These are phyloP conservation scores for Penicillium fimorum DNA, from an alignment of 495 filamentous ascomycete species.

Conservation along the genomic window DNA sequence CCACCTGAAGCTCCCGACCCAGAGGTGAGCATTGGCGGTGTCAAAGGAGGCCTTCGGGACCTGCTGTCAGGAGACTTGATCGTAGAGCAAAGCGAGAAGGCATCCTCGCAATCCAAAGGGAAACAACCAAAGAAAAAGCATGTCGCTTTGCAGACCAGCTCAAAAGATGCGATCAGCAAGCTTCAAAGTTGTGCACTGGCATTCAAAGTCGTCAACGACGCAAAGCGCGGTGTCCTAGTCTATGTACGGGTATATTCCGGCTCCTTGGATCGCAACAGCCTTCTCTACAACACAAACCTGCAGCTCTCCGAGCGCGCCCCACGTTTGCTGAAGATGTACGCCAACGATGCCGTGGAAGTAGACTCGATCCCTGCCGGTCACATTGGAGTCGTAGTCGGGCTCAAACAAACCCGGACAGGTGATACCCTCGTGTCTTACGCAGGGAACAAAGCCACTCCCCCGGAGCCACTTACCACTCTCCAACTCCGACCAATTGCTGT, in stretches of 20 bases:
- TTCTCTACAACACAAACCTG: constrained; percentile 86
- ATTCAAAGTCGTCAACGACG: constrained; percentile 95
- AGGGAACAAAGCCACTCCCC: constrained; percentile 58
- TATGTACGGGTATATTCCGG: constrained; percentile 94
- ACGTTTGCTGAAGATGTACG: constrained; percentile 87
- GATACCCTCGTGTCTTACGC: constrained; percentile 83
- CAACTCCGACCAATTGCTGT: constrained; percentile 87
- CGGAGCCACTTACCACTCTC: constrained; percentile 67
- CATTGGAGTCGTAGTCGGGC: constrained; percentile 91
- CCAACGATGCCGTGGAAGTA: constrained; percentile 81
- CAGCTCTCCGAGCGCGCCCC: constrained; percentile 77
- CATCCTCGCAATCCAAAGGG: constrained; percentile 34
- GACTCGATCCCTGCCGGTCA: constrained; percentile 77
- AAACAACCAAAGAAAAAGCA: constrained; percentile 43
- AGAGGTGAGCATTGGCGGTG: constrained; percentile 65
- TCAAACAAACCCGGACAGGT: constrained; percentile 87
- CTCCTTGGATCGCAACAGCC: constrained; percentile 64
- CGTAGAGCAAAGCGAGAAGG: constrained; percentile 39
- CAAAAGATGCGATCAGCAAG: constrained; percentile 59
- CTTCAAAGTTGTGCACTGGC: constrained; percentile 79
- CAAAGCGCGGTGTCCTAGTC: constrained; percentile 80
- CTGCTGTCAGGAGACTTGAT: constrained; percentile 53
- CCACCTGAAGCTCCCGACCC: constrained; percentile 76
- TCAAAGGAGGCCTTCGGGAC: constrained; percentile 49
- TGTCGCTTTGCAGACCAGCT: constrained; percentile 28